phyloP scores from a whole-genome alignment of 768 basidiomycete species.

The Tylopilus cervinicoccineus region DNA sequence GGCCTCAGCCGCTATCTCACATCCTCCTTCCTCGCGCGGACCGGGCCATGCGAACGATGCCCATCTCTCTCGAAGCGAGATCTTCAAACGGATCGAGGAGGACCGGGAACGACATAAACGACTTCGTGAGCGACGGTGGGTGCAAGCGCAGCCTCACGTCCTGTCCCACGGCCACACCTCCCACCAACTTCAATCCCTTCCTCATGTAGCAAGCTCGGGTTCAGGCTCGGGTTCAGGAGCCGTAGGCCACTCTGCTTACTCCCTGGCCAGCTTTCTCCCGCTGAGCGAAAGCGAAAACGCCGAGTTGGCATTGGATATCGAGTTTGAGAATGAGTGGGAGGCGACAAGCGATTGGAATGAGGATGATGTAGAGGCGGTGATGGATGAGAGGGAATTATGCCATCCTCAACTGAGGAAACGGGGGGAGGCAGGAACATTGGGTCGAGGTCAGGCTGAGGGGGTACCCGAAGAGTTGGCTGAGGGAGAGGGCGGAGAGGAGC shows the following conservation, averaged over 20 bases:
- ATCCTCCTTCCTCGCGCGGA: constrained; percentile 4
- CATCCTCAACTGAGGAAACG: constrained; percentile 41
- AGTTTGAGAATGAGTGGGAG: constrained; percentile 90
- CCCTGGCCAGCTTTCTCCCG: constrained; percentile 23
- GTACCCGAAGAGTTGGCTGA: neutral
- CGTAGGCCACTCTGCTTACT: constrained; percentile 8
- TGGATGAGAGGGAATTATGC: constrained; percentile 68
- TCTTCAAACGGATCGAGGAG: constrained; percentile 85
- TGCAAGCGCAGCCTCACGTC: constrained; percentile 3
- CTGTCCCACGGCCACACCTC: neutral
- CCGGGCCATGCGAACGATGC: constrained; percentile 3
- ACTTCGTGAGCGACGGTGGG: constrained; percentile 2
- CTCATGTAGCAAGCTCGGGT: neutral
- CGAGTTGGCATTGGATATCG: constrained; percentile 68
- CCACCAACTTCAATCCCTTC: neutral
- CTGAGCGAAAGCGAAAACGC: constrained; percentile 41
- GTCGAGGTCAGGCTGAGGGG: neutral
- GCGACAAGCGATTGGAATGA: constrained; percentile 90
- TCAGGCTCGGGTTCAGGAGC: neutral
- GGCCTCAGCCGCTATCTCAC: constrained; percentile 17
- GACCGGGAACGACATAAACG: constrained; percentile 85
- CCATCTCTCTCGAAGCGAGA: constrained; percentile 57
- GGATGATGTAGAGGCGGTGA: constrained; percentile 74
- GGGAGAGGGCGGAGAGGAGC: neutral
- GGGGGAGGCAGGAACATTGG: neutral